Evolutionary conservation across 2,329 filamentous ascomycete species (phyloP), one percentile per base, ranked within the genome.

Genomic region (Xylariaceae sp.): DNA sequence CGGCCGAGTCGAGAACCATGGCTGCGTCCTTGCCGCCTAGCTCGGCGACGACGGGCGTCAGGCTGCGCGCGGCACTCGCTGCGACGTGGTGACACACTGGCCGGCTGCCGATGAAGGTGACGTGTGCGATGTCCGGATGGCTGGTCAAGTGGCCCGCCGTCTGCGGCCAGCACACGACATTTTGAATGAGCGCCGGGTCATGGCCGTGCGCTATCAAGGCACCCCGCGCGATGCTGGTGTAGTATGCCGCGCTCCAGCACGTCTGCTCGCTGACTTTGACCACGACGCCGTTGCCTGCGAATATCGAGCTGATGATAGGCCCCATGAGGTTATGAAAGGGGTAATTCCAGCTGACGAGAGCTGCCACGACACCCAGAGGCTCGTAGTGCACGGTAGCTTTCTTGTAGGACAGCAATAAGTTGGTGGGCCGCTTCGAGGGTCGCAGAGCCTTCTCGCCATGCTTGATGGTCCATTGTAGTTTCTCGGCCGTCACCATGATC

Each of bases 301-400:
- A 98, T 47, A 98, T 83, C 14, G 91, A 87, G 65, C 91, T 93
- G 71, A 98, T 96, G 64, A 97, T 84, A 12, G 94, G 95, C 0
- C 91, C 92, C 43, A 98, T 85, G 62, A 98, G 81, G 75, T 99
- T 99, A 78, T 99, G 95, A 75, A 98, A 96, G 40, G 91, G 87
- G 72, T 92, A 98, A 78, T 99, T 99, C 95, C 95, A 99, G 71
- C 90, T 95, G 39, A 99, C 92, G 49, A 94, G 88, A 16, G 95
- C 94, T 9, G 92, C 89, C 5, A 99, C 91, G 31, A 99, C 92
- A 14, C 95, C 95, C 17, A 98, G 79, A 12, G 95, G 94, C 75
- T 99, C 93, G 74, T 96, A 99, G 46, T 84, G 79, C 24, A 99
- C 92, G 61, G 87, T 88, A 71, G 97, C 97, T 73, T 85, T 87